phyloP scores from a whole-genome alignment of 2,329 filamentous ascomycete genomes.

The Ophiosphaerella korrae region DNA sequence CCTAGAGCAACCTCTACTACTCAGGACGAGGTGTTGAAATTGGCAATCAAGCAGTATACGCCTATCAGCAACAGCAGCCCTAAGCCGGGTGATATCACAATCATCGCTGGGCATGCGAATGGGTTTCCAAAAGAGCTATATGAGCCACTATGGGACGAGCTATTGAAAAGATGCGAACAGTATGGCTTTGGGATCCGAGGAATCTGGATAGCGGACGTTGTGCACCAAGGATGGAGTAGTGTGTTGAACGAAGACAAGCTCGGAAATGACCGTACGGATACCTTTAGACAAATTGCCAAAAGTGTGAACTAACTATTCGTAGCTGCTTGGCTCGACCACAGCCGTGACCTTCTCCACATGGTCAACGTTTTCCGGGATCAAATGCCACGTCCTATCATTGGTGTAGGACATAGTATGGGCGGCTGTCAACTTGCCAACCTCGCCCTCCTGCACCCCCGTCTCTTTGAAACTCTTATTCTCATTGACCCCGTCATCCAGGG shows the following conservation, averaged over 20 bases:
- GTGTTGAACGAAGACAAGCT: constrained; percentile 75
- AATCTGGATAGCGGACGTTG: constrained; percentile 91
- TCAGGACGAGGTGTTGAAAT: constrained; percentile 74
- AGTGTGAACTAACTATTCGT: not conserved
- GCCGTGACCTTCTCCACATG: constrained; percentile 82
- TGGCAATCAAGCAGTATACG: constrained; percentile 87
- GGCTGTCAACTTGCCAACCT: constrained; percentile 74
- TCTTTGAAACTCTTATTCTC: constrained; percentile 75
- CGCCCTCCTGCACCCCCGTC: constrained; percentile 77
- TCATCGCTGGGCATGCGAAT: constrained; percentile 88
- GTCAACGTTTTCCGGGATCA: constrained; percentile 80
- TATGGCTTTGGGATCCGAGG: constrained; percentile 72
- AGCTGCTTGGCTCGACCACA: constrained; percentile 86
- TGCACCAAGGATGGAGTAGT: constrained; percentile 80
- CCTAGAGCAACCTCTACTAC: constrained; percentile 71
- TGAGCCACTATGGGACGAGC: constrained; percentile 87
- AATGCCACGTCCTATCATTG: constrained; percentile 82
- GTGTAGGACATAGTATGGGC: constrained; percentile 89
- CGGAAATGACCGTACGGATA: constrained; percentile 78
- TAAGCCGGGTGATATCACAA: constrained; percentile 76
- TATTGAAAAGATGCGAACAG: constrained; percentile 63
- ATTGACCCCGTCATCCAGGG: constrained; percentile 81
- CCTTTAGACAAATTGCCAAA: not conserved
- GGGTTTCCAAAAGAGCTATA: constrained; percentile 96
- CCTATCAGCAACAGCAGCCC: constrained; percentile 72